Evolutionary conservation across 805 yeast species (phyloP).

Genomic region (Scheffersomyces amazonensis): DNA sequence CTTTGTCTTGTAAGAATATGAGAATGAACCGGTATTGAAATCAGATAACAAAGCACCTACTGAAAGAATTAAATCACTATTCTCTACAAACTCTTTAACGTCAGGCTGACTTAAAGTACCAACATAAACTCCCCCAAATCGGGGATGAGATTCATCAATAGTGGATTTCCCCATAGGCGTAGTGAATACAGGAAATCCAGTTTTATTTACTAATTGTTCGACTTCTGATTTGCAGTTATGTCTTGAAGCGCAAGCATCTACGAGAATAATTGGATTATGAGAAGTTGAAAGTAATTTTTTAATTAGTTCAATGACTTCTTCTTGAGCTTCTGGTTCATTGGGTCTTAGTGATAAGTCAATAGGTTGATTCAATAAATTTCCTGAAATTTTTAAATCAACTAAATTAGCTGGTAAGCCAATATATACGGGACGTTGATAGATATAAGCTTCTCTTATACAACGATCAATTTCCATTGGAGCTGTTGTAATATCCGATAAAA

Average conservation of each 20-base stretch:
- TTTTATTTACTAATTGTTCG: conserved; percentile 54
- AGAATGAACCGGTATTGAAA: conserved; percentile 87
- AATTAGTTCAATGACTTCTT: conserved; percentile 37
- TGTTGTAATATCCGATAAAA: conserved; percentile 57
- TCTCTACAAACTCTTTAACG: conserved; percentile 37
- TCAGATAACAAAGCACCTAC: conserved; percentile 84
- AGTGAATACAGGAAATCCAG: conserved; percentile 78
- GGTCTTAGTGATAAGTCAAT: conserved; percentile 51
- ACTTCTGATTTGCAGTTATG: conserved; percentile 69
- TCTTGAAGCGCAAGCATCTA: conserved; percentile 85
- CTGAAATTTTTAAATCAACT: conserved; percentile 62
- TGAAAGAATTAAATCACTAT: conserved; percentile 66
- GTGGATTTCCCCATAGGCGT: conserved; percentile 91
- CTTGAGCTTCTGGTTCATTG: conserved; percentile 36
- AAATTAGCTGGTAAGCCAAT: conserved; percentile 81
- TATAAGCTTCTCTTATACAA: conserved; percentile 67
- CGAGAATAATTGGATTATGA: conserved; percentile 68
- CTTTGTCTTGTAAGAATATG: conserved; percentile 70
- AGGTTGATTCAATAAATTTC: conserved; percentile 56
- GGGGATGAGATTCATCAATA: conserved; percentile 66
- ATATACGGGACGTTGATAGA: conserved; percentile 78
- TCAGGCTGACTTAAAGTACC: conserved; percentile 65
- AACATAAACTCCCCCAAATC: conserved; percentile 83
- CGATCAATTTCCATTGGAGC: conserved; percentile 76
- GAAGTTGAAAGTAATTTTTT: conserved; percentile 54